A percentile compares a stretch with the other conserved stretches of the same genome.
phyloP scores from a whole-genome alignment of 2,329 filamentous ascomycete species.

The Alternaria gaisen region DNA sequence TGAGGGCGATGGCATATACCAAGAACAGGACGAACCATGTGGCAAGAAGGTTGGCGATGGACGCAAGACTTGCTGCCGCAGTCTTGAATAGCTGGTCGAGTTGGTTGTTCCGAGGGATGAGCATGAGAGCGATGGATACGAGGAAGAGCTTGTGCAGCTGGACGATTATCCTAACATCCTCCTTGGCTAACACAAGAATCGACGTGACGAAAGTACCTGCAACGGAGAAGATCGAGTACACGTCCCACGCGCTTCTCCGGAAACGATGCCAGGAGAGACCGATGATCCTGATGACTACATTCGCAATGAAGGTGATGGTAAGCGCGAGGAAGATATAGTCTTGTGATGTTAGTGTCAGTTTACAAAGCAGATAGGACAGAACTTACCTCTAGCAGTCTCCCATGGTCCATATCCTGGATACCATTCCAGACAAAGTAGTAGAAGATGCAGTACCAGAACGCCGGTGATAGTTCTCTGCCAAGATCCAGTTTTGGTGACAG shows the following conservation, averaged over 20 bases:
- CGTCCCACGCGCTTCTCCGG: constrained; percentile 91
- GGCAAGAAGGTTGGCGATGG: constrained; percentile 89
- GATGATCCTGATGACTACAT: constrained; percentile 83
- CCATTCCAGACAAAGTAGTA: constrained; percentile 86
- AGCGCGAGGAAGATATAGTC: constrained; percentile 82
- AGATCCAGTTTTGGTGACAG: constrained; percentile 89
- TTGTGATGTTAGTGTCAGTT: constrained; percentile 36
- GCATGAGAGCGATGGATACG: constrained; percentile 84
- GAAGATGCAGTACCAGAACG: constrained; percentile 81
- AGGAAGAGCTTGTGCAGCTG: constrained; percentile 94
- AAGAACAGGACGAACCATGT: constrained; percentile 98
- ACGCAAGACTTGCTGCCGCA: constrained; percentile 88
- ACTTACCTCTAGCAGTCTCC: constrained; percentile 69
- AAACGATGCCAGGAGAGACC: constrained; percentile 94
- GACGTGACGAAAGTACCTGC: constrained; percentile 82
- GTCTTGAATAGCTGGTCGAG: constrained; percentile 99
- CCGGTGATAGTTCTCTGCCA: constrained; percentile 88
- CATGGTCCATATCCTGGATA: constrained; percentile 77
- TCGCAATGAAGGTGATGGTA: constrained; percentile 81
- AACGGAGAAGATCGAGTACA: constrained; percentile 85
- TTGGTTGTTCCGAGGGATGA: constrained; percentile 96
- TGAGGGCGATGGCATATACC: constrained; percentile 94
- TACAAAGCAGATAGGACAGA: neutral
- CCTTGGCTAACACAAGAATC: constrained; percentile 74
- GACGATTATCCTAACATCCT: constrained; percentile 67